These are phyloP conservation scores for Coleophoma eucalyptorum DNA, from an alignment of 2,329 filamentous ascomycete species.

Conservation along the genomic window DNA sequence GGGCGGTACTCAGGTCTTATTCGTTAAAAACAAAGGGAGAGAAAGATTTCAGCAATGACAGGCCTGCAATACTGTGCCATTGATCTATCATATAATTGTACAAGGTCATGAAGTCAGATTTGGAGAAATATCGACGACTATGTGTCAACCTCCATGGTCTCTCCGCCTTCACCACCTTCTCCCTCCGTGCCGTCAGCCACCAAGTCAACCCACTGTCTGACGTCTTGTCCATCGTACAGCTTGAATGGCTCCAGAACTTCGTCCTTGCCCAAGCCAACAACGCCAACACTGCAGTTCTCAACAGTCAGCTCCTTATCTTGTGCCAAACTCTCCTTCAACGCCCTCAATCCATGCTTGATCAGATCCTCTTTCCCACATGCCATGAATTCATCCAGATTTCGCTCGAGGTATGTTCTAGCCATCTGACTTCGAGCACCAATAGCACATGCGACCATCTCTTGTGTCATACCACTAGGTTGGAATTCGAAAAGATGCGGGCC, in stretches of 20 bases:
- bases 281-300: conserved; percentile 90
- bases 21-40: too few relatives aligned
- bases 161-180: conserved; percentile 34
- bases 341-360: conserved; percentile 83
- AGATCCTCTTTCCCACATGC: conserved; percentile 77
- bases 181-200: conserved; percentile 53
- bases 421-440: conserved; percentile 97
- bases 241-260: conserved; percentile 75
- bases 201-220: conserved; percentile 81
- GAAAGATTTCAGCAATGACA: too few relatives aligned
- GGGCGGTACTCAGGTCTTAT: too few relatives aligned
- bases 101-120: background rate
- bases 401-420: conserved; percentile 94
- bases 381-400: conserved; percentile 81
- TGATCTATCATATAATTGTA: background rate
- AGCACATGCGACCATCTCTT: conserved; percentile 95
- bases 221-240: conserved; percentile 84
- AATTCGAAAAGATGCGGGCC: conserved; percentile 98
- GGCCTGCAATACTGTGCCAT: too few relatives aligned
- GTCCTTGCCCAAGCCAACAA: conserved; percentile 62
- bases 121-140: conserved; percentile 7
- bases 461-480: conserved; percentile 91
- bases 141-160: conserved; percentile 43
- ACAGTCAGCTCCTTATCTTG: conserved; percentile 98
- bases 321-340: conserved; percentile 90